phyloP scores from a whole-genome alignment of 305 asterid species.

The Andrographis paniculata region DNA sequence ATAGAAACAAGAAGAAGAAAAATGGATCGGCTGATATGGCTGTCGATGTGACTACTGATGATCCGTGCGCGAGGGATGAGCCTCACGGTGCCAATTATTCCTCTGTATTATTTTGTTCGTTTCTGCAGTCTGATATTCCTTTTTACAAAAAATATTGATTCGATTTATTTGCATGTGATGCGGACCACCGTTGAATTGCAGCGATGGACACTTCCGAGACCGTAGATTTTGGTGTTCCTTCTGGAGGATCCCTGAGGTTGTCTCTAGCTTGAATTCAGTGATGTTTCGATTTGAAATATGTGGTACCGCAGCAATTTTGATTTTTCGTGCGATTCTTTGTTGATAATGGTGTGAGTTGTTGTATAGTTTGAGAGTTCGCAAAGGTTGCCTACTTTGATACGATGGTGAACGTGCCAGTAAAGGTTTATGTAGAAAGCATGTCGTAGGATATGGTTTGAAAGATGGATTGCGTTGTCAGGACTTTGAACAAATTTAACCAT shows the following conservation, averaged over 20 bases:
- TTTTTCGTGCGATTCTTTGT: no score
- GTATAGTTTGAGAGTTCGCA: no score
- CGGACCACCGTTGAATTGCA: not conserved
- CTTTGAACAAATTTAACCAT: no score
- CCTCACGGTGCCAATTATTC: not conserved
- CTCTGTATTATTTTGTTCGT: not conserved
- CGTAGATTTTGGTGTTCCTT: not conserved
- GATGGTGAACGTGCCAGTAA: no score
- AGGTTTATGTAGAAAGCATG: no score
- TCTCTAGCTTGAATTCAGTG: not conserved
- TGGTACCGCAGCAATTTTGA: not conserved
- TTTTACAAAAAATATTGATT: not conserved
- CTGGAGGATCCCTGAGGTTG: not conserved
- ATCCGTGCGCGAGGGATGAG: not conserved
- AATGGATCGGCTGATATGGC: not conserved
- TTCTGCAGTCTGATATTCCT: no score
- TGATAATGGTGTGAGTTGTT: no score
- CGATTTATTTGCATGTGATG: not conserved
- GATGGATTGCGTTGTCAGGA: no score
- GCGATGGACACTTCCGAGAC: conserved; percentile 3
- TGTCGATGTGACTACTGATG: not conserved
- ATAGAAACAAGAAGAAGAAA: conserved; percentile 1
- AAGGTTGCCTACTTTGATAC: no score
- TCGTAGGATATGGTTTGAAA: no score
- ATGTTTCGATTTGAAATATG: not conserved